These are phyloP conservation scores for Astrothelium macrocarpum DNA, from an alignment of 495 filamentous ascomycete genomes.

Conservation along the genomic window DNA sequence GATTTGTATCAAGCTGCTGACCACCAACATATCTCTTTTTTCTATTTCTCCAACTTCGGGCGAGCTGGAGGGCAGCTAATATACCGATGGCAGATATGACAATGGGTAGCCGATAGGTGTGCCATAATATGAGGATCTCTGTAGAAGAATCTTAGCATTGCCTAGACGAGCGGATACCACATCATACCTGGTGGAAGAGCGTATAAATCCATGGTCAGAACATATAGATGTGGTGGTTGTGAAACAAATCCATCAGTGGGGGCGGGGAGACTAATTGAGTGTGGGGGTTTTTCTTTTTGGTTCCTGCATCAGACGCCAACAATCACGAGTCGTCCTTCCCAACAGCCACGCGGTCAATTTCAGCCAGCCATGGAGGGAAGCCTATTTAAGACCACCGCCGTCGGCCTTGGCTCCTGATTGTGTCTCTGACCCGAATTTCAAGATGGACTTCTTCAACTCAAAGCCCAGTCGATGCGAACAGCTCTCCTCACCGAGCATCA, in stretches of 20 bases:
- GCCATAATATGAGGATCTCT: conserved; percentile 31
- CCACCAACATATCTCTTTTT: neutral
- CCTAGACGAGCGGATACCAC: neutral
- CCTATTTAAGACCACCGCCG: neutral
- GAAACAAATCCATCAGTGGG: too few species aligned
- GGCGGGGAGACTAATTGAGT: too few species aligned
- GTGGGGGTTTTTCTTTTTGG: too few species aligned
- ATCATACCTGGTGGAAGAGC: neutral
- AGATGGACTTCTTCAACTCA: neutral
- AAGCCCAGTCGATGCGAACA: conserved; percentile 13
- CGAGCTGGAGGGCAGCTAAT: conserved; percentile 19
- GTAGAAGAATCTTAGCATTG: neutral
- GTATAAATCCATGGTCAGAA: neutral
- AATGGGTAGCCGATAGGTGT: conserved; percentile 25
- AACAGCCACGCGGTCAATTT: neutral
- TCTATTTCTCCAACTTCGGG: conserved; percentile 15
- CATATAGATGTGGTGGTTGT: neutral
- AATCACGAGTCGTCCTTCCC: neutral
- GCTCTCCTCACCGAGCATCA: conserved; percentile 18
- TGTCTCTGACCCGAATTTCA: neutral
- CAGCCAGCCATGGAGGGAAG: neutral
- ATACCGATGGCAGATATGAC: conserved; percentile 24
- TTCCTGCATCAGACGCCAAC: neutral
- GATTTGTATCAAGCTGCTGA: neutral
- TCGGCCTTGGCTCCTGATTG: neutral